Percentiles rank a stretch among this genome's conserved stretches.
Evolutionary conservation across 1,284 basidiomycete species (phyloP).

Genomic region (Sporisorium graminicola): DNA sequence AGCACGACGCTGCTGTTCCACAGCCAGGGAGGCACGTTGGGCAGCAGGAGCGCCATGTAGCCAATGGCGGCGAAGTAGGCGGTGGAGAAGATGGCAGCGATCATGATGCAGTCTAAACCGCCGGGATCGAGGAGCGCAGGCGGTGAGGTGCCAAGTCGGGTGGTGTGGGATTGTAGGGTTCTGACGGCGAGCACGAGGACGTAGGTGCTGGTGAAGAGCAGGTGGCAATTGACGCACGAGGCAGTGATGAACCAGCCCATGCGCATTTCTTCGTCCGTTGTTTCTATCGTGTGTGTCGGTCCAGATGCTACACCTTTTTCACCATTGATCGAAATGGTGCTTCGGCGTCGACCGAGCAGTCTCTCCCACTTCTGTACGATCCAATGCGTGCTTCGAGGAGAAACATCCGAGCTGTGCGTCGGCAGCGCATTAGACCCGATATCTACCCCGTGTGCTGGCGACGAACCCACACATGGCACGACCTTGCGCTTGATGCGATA

Average conservation of each 20-base stretch:
- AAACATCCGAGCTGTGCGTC: too few relatives aligned
- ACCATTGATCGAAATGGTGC: not conserved
- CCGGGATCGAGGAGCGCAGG: constrained; percentile 13
- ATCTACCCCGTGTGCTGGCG: not conserved
- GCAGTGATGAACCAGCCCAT: constrained; percentile 33
- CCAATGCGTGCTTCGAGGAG: not conserved
- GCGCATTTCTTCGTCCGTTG: constrained; percentile 5
- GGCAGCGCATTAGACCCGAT: too few relatives aligned
- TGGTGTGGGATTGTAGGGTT: constrained; percentile 1
- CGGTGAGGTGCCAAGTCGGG: not conserved
- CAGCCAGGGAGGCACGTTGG: constrained; percentile 19
- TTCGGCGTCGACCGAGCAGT: not conserved
- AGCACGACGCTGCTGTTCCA: constrained; percentile 24
- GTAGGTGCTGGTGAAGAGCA: constrained; percentile 21
- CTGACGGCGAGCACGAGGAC: constrained; percentile 15
- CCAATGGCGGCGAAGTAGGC: constrained; percentile 33
- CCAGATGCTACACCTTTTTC: not conserved
- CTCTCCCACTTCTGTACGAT: not conserved
- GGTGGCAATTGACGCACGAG: constrained; percentile 39
- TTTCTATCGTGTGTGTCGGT: not conserved
- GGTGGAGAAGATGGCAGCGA: constrained; percentile 21
- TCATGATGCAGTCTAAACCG: constrained; percentile 15
- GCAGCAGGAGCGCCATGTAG: constrained; percentile 39
- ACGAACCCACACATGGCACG: too few relatives aligned
- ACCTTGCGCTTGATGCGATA: constrained; percentile 5